Base-by-base conservation (phyloP, 768 basidiomycete genomes). In the Candolleomyces eurysporus region DNA sequence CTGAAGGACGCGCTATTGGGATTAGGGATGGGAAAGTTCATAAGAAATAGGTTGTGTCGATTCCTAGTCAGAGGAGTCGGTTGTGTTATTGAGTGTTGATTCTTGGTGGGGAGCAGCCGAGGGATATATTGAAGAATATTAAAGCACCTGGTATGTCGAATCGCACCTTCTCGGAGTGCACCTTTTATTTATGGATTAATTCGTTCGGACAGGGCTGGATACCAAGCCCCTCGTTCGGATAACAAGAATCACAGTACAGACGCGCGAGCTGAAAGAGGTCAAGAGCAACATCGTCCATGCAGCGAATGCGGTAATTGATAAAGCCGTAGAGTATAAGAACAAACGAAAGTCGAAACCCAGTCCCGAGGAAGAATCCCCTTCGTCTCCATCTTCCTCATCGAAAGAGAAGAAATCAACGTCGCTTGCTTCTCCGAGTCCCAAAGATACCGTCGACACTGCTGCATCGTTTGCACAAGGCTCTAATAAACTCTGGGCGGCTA, bases 31-130 rank as follows among this genome's bases (percentile, higher is more conserved):
- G 72, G 22, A 59, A 69, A 40, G 67, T 66, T 46, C 70, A 72
- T 65, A 77, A 74, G 61, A 64, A 76, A 68, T 85, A 82, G 64
- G 89, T 89, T 13, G 88, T 92, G 48, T 90, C 87, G 63, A 93
- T 94, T 64, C 89, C 92, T 0, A 90, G 88, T 60, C 92, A 94
- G 71, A 81, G 86, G 2, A 85, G 92, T n/a, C 93, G 87, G 79
- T 75, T 95, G 5, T 81, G 84, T 64, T 94, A 94, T 68, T 94
- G 89, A 89, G 84, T 86, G 0, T 77, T 86, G 11, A 68, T 88
- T n/a, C 77, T 90, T 16, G 76, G 82, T 4, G 76, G 81, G 51
- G 81, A 82, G 45, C 84, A 79, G 0, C 89, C 88, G 4, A 61
- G 72, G 2, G 77, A 79, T 71, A 82, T 67, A 72, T 10, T 64